Evolutionary conservation across 1,284 basidiomycete genomes (phyloP).

Genomic region (Boletus semigastroideus): DNA sequence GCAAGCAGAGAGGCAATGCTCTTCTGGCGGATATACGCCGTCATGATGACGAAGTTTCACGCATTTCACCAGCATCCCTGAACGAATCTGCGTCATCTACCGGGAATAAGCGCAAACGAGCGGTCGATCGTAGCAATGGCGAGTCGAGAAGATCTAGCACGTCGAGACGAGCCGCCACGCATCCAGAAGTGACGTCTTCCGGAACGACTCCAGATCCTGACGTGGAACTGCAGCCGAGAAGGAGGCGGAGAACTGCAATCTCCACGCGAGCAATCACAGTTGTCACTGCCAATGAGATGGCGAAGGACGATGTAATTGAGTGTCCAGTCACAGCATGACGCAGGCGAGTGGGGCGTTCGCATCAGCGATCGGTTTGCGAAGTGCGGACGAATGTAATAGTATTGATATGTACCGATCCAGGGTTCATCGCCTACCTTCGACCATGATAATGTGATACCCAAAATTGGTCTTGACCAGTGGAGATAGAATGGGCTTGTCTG

Average conservation of each 20-base stretch:
- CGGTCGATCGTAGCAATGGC: constrained; percentile 29
- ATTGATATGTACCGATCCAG: constrained; percentile 21
- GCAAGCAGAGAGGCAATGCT: constrained; percentile 75
- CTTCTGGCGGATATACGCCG: constrained; percentile 75
- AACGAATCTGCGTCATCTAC: constrained; percentile 30
- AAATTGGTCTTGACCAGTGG: constrained; percentile 76
- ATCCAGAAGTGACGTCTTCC: constrained; percentile 43
- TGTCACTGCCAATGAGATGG: constrained; percentile 37
- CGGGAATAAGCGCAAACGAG: constrained; percentile 34
- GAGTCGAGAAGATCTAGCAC: constrained; percentile 33
- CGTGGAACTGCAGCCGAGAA: constrained; percentile 47
- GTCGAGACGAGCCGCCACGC: constrained; percentile 39
- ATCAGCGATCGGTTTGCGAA: background rate
- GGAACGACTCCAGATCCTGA: constrained; percentile 65
- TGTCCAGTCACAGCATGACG: constrained; percentile 23
- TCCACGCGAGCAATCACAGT: constrained; percentile 35
- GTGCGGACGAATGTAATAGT: constrained; percentile 17
- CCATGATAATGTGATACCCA: constrained; percentile 90
- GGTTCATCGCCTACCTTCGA: constrained; percentile 70
- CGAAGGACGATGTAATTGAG: constrained; percentile 37
- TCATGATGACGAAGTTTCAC: constrained; percentile 68
- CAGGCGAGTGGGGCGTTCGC: background rate
- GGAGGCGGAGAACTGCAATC: constrained; percentile 37
- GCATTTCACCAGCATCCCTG: constrained; percentile 35
- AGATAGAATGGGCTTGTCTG: constrained; percentile 72